Percentiles rank a stretch among this genome's conserved stretches.
These are phyloP conservation scores for Botrytis paeoniae DNA, from an alignment of 2,329 filamentous ascomycete genomes.

Conservation along the genomic window DNA sequence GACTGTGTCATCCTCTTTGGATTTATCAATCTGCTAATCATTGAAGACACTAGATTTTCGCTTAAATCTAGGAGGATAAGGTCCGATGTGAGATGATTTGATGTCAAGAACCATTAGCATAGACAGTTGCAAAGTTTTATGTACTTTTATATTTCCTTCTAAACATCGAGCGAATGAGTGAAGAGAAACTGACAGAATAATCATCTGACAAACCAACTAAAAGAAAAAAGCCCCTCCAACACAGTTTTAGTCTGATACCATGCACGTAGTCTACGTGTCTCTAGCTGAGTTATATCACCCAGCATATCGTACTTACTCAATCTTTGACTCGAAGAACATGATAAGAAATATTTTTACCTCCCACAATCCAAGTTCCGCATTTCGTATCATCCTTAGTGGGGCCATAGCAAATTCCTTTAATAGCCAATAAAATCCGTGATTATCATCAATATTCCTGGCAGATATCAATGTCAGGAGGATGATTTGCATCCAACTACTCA, in stretches of 20 bases:
- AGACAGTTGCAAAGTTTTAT: neutral
- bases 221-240: neutral
- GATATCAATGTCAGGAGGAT: fast-evolving
- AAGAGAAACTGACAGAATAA: neutral
- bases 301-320: neutral
- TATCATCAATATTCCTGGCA: neutral
- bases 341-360: neutral
- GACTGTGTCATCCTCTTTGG: neutral
- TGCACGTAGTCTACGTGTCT: neutral
- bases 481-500: neutral
- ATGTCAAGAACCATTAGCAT: too few relatives aligned
- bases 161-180: neutral
- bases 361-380: neutral
- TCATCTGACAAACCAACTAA: neutral
- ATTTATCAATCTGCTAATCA: neutral
- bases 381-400: neutral
- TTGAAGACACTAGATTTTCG: neutral
- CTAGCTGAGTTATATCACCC: neutral
- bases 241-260: neutral
- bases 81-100: neutral
- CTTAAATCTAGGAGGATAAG: neutral
- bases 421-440: neutral
- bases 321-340: neutral
- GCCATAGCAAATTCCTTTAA: fast-evolving
- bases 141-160: neutral